Base-by-base conservation (phyloP, 495 filamentous ascomycete species). In the Neurospora sublineolata region DNA sequence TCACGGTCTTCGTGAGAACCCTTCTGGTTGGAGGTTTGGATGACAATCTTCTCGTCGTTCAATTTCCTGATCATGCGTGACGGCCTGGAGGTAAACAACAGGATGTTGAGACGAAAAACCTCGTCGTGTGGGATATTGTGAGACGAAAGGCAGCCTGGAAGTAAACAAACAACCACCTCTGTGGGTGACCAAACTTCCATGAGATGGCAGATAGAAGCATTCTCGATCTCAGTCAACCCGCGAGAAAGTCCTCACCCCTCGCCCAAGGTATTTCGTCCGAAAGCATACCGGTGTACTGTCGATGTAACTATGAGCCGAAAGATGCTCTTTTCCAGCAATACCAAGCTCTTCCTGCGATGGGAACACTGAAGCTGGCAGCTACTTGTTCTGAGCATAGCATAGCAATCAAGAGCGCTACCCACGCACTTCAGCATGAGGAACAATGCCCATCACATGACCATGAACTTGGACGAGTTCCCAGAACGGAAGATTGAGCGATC, bases 381-480 rank as follows among this genome's bases (percentile, higher is more conserved):
- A 6, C 20, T 14, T 0, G 11, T 7, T 27, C 10, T 0, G 1
- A 27, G 44, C 4, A 3, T 52, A 1, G 10, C 3, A 12, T 0
- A 14, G 44, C 11, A 23, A 6, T 0, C 10, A 52, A 14, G 0
- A 52, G 4, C 10, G 1, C 20, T 23, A 7, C 0, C 2, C 10
- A 39, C 11, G 10, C 11, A 39, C 37, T 38, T 38, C 37, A 38
- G 37, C 10, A 38, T 0, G 37, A 38, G 0, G 2, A 46, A 46
- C 1, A 23, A 46, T 23, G 12, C n/a, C n/a, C 9, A 10, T 0
- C 9, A 44, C n/a, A 46, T 46, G 0, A 1, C 4, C 2, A 2
- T 23, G 20, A 23, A 23, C 42, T 46, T 20, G n/a, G n/a, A 1
- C 2, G 42, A 46, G 6, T 3, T 10, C 3, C 4, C 42, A 0